Conservation (phyloP, 1,284 basidiomycete genomes). For the Cutaneotrichosporon dermatis region DNA sequence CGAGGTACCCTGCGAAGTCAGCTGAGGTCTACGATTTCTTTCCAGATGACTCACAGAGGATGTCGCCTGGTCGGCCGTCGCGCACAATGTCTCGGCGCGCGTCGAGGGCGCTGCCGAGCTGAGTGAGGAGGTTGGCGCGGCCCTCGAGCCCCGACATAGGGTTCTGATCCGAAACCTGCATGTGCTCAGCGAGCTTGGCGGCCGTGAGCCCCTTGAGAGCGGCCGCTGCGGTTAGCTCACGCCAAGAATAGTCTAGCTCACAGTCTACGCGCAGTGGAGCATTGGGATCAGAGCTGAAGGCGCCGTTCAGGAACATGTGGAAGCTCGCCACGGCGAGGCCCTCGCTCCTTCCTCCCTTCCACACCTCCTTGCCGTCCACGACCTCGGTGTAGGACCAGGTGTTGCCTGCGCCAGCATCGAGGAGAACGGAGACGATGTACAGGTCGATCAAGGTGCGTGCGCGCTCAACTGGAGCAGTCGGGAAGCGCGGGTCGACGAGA, state of each 20-base stretch:
- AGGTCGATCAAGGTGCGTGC: constrained; percentile 77
- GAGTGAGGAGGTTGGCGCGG: constrained; percentile 68
- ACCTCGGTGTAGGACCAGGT: constrained; percentile 72
- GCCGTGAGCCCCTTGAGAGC: constrained; percentile 65
- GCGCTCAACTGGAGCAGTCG: constrained; percentile 55
- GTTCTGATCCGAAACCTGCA: constrained; percentile 75
- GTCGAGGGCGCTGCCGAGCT: constrained; percentile 66
- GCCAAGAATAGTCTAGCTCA: constrained; percentile 41
- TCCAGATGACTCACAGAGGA: constrained; percentile 59
- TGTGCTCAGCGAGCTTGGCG: constrained; percentile 60
- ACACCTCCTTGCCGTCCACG: constrained; percentile 18
- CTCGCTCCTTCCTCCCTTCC: constrained; percentile 71
- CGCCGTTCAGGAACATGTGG: constrained; percentile 78
- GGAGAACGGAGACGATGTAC: constrained; percentile 85
- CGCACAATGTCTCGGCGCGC: constrained; percentile 61
- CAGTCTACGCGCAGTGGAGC: constrained; percentile 70
- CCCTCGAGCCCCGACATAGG: constrained; percentile 89
- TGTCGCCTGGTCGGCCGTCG: constrained; percentile 69
- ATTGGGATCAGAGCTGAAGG: constrained; percentile 65
- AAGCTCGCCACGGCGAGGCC: constrained; percentile 88
- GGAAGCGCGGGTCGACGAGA: constrained; percentile 42
- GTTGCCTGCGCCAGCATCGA: constrained; percentile 89
- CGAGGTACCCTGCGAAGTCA: constrained; percentile 24
- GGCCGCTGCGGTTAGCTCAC: constrained; percentile 54
- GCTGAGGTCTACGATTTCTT: not conserved